Evolutionary conservation across 2,329 filamentous ascomycete genomes (phyloP).

Genomic region (Fusarium musae): DNA sequence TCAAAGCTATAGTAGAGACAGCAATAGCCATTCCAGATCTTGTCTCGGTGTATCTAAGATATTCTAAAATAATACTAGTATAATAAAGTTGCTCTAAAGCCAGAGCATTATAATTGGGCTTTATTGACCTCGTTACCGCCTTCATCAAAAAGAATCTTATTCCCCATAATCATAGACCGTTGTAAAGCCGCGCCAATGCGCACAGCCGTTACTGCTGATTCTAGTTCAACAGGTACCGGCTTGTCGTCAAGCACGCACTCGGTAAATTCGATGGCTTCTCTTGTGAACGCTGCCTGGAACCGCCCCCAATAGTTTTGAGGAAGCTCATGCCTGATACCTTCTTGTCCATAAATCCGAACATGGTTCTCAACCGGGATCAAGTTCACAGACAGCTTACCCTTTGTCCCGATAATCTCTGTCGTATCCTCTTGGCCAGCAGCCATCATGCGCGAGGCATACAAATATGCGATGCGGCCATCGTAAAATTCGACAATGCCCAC

Average conservation of each 20-base stretch:
- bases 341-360: constrained; percentile 64
- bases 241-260: constrained; percentile 66
- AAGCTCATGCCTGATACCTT: constrained; percentile 64
- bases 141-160: constrained; percentile 68
- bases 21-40: rapidly evolving
- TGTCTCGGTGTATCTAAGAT: rapidly evolving
- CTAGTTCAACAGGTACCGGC: constrained; percentile 65
- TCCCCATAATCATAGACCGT: constrained; percentile 63
- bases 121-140: constrained; percentile 12
- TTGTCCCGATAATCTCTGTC: constrained; percentile 74
- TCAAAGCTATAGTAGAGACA: not conserved
- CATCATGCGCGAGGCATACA: constrained; percentile 74
- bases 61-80: not conserved
- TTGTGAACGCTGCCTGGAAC: constrained; percentile 72
- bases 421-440: constrained; percentile 74
- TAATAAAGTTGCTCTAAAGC: rapidly evolving
- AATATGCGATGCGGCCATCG: constrained; percentile 70
- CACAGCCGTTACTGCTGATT: constrained; percentile 67
- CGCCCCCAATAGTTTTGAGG: constrained; percentile 70
- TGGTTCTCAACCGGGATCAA: constrained; percentile 61
- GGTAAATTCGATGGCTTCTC: constrained; percentile 72
- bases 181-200: constrained; percentile 70
- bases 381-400: constrained; percentile 72
- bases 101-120: not conserved
- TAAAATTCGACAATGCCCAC: constrained; percentile 73